Percentiles rank a stretch among this genome's conserved stretches.
Conservation (phyloP, 163 green algal genomes). For the Volvox carteri region DNA sequence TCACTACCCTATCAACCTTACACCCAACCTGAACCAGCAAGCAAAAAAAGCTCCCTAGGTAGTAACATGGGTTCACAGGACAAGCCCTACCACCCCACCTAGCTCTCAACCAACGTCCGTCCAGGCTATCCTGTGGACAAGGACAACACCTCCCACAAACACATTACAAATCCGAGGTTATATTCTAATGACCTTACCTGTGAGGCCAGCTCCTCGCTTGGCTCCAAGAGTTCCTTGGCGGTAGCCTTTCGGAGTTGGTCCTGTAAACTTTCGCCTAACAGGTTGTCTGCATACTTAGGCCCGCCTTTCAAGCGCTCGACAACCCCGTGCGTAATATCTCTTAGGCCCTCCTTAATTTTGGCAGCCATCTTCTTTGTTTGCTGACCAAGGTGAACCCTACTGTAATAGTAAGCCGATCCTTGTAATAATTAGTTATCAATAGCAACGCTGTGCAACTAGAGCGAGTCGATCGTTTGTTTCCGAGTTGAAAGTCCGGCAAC, state of each 20-base stretch:
- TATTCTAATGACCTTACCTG: too few species aligned
- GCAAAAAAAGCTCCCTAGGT: too few species aligned
- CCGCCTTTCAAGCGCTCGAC: conserved; percentile 31
- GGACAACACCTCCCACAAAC: neutral
- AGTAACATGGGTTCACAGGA: too few species aligned
- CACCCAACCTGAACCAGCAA: too few species aligned
- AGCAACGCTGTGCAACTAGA: too few species aligned
- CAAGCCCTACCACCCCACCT: too few species aligned
- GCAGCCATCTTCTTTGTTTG: conserved; percentile 21
- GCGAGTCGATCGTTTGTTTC: neutral
- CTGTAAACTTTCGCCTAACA: conserved; percentile 60
- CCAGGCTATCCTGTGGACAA: too few species aligned
- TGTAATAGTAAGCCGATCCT: neutral
- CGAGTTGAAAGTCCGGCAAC: neutral
- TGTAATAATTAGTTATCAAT: neutral
- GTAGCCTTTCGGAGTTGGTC: conserved; percentile 63
- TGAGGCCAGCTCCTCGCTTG: conserved; percentile 58
- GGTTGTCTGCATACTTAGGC: conserved; percentile 61
- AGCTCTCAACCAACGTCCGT: too few species aligned
- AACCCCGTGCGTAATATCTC: conserved; percentile 54
- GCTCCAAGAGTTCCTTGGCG: conserved; percentile 59
- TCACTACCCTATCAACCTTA: too few species aligned
- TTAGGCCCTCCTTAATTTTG: conserved; percentile 53
- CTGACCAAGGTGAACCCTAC: neutral
- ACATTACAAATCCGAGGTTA: too few species aligned